Base-by-base conservation (phyloP, 345 rosid species). In the Syzygium grande region DNA sequence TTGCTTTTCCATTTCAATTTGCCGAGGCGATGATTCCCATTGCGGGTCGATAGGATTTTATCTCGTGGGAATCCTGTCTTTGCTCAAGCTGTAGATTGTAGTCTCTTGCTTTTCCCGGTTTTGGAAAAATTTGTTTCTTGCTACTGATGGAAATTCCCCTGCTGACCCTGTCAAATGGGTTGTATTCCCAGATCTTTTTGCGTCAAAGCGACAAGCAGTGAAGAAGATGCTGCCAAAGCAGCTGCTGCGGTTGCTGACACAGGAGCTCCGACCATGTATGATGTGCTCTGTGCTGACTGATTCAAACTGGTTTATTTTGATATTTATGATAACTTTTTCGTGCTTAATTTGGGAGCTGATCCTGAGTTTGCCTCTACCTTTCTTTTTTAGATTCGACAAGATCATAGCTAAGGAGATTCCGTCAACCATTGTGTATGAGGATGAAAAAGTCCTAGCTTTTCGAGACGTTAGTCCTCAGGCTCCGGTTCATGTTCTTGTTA, bases 241-340 rank as follows among this genome's bases (percentile, higher is more conserved):
- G 98, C 99, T 10, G 95, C 98, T 86, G 83, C 89, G 5, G 63
- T 85, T 92, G 95, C 97, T 1, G 92, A 96, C 52, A 90, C 87
- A 85, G 97, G 95, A 89, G 96, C 96, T 89, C 96, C 97, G 38
- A 96, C 99, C 88, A 98, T 97, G 99, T 96, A 95, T 86, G 87
- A 38, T 53, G 23, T 85, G 54, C 27, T 87, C 79, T 88, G 89
- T 90, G 80, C 68, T 56, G 85, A 51, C 84, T 55, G 78, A 65
- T 16, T 22, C 49, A 84, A 86, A 91, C 84, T 89, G 91, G 89
- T 91, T 92, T 89, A 90, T 86, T 87, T 79, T 88, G 58, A 51
- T 51, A 29, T 85, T 85, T 51, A 9, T 19, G 41, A 84, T 49
- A 38, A 77, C 25, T n/a, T 30, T 7, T 43, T 11, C 0, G 2